Evolutionary conservation across 2,329 filamentous ascomycete species (phyloP).

Genomic region (Sarocladium kiliense): DNA sequence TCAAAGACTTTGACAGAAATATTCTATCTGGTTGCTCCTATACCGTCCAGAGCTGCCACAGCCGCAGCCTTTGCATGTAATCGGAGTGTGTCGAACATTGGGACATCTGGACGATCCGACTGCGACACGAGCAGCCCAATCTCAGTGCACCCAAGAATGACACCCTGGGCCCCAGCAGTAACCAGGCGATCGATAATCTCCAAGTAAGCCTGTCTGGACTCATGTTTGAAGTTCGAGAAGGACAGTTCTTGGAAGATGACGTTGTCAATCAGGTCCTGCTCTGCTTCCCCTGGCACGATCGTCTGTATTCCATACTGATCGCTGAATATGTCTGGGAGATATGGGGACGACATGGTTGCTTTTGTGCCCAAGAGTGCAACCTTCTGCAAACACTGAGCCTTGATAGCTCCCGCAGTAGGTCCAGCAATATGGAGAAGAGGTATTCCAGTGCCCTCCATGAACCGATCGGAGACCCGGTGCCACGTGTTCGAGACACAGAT

Average conservation of each 20-base stretch:
- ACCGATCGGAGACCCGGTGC: slow-evolving; percentile 16
- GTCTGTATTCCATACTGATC: slow-evolving; percentile 9
- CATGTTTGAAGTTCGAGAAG: slow-evolving; percentile 8
- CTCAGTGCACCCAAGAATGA: slow-evolving; percentile 16
- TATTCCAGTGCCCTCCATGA: slow-evolving; percentile 16
- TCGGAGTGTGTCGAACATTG: slow-evolving; percentile 14
- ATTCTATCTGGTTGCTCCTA: too few relatives aligned
- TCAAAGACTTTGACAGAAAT: too few relatives aligned
- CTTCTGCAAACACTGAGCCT: background rate
- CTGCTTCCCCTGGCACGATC: slow-evolving; percentile 12
- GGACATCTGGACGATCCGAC: slow-evolving; percentile 11
- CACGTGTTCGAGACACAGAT: slow-evolving; percentile 14
- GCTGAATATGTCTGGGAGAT: slow-evolving; percentile 10
- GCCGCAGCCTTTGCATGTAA: slow-evolving; percentile 13
- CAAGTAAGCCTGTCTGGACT: slow-evolving; percentile 10
- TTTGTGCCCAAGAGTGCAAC: slow-evolving; percentile 13
- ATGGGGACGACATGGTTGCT: slow-evolving; percentile 14
- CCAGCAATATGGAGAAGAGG: slow-evolving; percentile 15
- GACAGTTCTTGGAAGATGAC: slow-evolving; percentile 13
- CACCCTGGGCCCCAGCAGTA: slow-evolving; percentile 12
- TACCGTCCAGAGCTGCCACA: too few relatives aligned
- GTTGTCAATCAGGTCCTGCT: slow-evolving; percentile 11
- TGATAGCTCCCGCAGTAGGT: slow-evolving; percentile 11
- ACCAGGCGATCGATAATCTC: slow-evolving; percentile 12
- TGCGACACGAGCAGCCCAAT: slow-evolving; percentile 15